These are phyloP conservation scores for Trypanosoma scelopori DNA, from an alignment of 208 protist species.

Conservation along the genomic window DNA sequence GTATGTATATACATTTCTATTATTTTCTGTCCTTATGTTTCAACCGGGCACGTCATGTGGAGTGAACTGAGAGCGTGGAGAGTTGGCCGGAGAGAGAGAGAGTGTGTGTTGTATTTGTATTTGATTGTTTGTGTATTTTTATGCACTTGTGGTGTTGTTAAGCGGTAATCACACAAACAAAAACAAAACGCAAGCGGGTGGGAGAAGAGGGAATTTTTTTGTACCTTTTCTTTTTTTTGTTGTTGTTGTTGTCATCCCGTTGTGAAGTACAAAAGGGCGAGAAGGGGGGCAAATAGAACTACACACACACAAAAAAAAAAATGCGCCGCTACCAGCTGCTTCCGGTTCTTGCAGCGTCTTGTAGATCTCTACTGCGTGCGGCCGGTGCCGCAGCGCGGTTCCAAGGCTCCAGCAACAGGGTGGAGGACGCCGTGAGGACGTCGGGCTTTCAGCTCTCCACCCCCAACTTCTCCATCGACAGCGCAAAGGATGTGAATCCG, in stretches of 20 bases:
- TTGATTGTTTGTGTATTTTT: no score
- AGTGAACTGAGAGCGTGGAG: no score
- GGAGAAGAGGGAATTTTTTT: no score
- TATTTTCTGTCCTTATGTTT: no score
- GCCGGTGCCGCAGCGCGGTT: not conserved
- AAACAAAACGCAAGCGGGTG: no score
- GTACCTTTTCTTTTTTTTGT: not conserved
- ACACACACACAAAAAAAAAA: not conserved
- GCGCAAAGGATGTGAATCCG: slow-evolving; percentile 18
- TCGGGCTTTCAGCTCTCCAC: slow-evolving; percentile 68
- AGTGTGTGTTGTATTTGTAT: no score
- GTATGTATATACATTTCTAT: no score
- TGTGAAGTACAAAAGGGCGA: not conserved
- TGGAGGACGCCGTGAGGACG: slow-evolving; percentile 30
- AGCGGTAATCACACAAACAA: no score
- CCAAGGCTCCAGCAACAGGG: not conserved
- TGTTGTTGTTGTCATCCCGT: not conserved
- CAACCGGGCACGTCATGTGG: no score
- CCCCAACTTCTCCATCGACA: slow-evolving; percentile 59
- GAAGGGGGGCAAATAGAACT: not conserved
- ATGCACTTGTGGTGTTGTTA: no score
- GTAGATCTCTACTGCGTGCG: not conserved
- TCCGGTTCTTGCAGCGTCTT: not conserved
- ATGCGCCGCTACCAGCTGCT: slow-evolving; percentile 6
- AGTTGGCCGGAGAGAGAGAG: no score